Base-by-base conservation (phyloP, 2,329 filamentous ascomycete species). In the Xylariales sp. region DNA sequence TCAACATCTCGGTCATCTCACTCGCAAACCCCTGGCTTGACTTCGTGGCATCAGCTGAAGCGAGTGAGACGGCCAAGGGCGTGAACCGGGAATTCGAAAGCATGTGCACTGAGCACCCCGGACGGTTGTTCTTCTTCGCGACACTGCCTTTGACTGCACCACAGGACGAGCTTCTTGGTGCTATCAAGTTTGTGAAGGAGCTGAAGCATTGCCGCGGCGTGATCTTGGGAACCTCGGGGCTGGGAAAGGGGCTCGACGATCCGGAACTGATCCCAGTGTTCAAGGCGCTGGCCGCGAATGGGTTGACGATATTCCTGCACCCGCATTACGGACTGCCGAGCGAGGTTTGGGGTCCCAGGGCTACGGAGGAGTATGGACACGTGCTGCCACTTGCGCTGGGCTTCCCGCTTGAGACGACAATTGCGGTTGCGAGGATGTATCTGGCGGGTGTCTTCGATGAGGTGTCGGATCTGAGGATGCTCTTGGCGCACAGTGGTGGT, bases 21-120 rank as follows among this genome's bases (percentile, higher is more conserved):
- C 79, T 95, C 16, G 90, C 90, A 11, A 96, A 96, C 57, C 90
- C 90, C 0, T 96, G 90, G 90, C 75, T 96, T 2, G 90, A 96
- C 63, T 96, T 95, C 58, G 65, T 95, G 0, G 59, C 70, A 8
- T 58, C 78, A 0, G 60, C 68, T 4, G 76, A 83, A 49, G 85
- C 86, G 0, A 76, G 74, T 2, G 59, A 64, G 21, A 80, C 82
- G 36, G 88, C 88, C 1, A 57, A 66, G 40, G 70, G 70, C 1
- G 82, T 95, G 60, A 96, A 95, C 61, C 70, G 82, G 50, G 87
- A 91, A 50, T 82, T 95, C 39, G 78, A 88, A 37, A 56, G 60
- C 32, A 83, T 88, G 62, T 95, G 90, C 65, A 69, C 66, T 5
- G 59, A 70, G 35, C 75, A 83, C 45, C 76, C 78, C 0, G 81